A percentile compares a stretch with the other conserved stretches of the same genome.
phyloP scores from a whole-genome alignment of 2,329 filamentous ascomycete species.

The Knoxdaviesia capensis region DNA sequence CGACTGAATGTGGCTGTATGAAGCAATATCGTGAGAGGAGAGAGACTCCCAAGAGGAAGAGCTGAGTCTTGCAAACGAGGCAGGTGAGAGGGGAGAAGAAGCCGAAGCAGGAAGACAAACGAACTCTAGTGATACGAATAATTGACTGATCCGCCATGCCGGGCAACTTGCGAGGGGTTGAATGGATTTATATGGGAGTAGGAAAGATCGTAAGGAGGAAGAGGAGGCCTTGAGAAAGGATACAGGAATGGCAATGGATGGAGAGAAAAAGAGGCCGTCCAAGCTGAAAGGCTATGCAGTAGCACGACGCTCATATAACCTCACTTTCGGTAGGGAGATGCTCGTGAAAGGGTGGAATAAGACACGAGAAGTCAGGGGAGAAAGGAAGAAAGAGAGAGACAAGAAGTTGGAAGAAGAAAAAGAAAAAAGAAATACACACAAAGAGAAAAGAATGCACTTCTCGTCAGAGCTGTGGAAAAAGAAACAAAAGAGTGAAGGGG shows the following conservation, averaged over 20 bases:
- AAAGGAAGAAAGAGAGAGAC: background rate
- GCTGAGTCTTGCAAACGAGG: background rate
- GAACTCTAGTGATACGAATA: constrained; percentile 67
- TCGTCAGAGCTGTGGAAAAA: background rate
- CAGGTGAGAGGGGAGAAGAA: background rate
- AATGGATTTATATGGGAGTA: no score
- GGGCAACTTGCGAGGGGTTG: constrained; percentile 1
- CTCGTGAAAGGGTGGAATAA: background rate
- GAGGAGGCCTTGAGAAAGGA: no score
- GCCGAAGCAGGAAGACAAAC: background rate
- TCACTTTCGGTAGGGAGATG: background rate
- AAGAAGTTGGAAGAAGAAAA: background rate
- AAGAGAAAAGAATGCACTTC: background rate
- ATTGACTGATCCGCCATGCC: constrained; percentile 69
- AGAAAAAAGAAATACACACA: background rate
- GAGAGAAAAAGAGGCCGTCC: background rate
- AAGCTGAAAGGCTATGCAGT: background rate
- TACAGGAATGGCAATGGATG: background rate
- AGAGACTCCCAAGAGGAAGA: no score
- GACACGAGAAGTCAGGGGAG: constrained; percentile 1
- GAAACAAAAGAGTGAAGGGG: background rate
- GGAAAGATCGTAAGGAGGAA: no score
- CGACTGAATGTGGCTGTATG: background rate
- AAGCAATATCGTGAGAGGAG: no score
- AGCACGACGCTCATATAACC: no score